These are phyloP conservation scores for Cyberlindnera veronae DNA, from an alignment of 805 yeast genomes.

Conservation along the genomic window DNA sequence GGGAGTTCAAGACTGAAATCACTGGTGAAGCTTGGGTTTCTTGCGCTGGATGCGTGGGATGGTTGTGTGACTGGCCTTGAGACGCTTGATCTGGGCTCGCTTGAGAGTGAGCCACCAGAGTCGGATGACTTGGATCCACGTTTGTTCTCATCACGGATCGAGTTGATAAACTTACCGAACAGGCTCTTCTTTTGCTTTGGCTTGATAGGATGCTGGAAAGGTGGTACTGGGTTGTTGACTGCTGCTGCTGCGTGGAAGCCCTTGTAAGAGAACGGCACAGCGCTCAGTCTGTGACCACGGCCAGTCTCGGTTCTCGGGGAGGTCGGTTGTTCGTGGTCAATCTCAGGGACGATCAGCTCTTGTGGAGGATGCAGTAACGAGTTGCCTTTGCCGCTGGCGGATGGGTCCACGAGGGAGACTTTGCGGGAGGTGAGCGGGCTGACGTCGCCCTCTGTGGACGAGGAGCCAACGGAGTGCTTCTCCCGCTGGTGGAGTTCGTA, in stretches of 20 bases:
- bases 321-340: neutral
- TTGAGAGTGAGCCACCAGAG: conserved; percentile 3
- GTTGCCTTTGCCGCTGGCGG: neutral
- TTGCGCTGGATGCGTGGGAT: conserved; percentile 14
- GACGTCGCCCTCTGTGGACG: conserved; percentile 17
- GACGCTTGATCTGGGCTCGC: conserved; percentile 7
- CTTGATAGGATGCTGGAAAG: conserved; percentile 46
- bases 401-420: conserved; percentile 24
- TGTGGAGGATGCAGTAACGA: conserved; percentile 1
- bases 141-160: conserved; percentile 27
- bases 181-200: conserved; percentile 31
- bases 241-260: conserved; percentile 30
- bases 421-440: conserved; percentile 20
- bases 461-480: conserved; percentile 18
- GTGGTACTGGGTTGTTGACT: conserved; percentile 37
- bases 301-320: too few relatives aligned
- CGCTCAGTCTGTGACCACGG: conserved; percentile 10
- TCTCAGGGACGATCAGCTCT: neutral
- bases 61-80: conserved; percentile 8
- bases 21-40: conserved; percentile 11
- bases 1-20: conserved; percentile 3
- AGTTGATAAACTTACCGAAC: conserved; percentile 28
- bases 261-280: conserved; percentile 25
- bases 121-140: conserved; percentile 6
- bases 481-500: conserved; percentile 13